These are phyloP conservation scores for Coemansia sp. DNA, from an alignment of 192 early-diverging fungal species.

Conservation along the genomic window DNA sequence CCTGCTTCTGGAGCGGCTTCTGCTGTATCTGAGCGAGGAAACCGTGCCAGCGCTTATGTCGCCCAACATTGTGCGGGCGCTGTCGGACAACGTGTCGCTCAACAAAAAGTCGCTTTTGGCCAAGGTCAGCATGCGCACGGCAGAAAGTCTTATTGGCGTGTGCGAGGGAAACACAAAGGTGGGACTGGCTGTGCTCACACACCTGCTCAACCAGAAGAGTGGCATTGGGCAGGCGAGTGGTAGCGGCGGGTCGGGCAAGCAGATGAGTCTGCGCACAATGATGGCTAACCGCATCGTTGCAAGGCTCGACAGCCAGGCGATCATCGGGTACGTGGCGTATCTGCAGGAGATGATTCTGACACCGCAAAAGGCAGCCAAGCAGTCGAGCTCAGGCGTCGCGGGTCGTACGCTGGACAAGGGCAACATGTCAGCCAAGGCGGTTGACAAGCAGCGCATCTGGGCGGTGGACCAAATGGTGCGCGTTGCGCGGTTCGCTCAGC, in stretches of 20 bases:
- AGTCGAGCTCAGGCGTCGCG: slow-evolving; percentile 24
- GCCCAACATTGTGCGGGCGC: slow-evolving; percentile 77
- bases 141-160: slow-evolving; percentile 51
- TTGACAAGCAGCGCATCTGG: slow-evolving; percentile 73
- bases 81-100: slow-evolving; percentile 84
- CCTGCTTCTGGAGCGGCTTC: slow-evolving; percentile 68
- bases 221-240: slow-evolving; percentile 58
- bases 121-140: slow-evolving; percentile 65
- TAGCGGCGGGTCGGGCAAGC: slow-evolving; percentile 36
- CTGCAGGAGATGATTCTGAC: slow-evolving; percentile 69
- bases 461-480: slow-evolving; percentile 78
- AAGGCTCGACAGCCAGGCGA: slow-evolving; percentile 66
- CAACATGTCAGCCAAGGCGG: slow-evolving; percentile 21
- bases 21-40: slow-evolving; percentile 42
- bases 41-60: slow-evolving; percentile 57
- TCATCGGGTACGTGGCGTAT: slow-evolving; percentile 72
- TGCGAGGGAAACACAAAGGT: slow-evolving; percentile 68
- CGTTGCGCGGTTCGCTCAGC: slow-evolving; percentile 69
- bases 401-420: slow-evolving; percentile 33
- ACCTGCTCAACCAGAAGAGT: slow-evolving; percentile 76
- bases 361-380: slow-evolving; percentile 29
- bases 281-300: slow-evolving; percentile 77
- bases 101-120: slow-evolving; percentile 70
- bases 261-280: slow-evolving; percentile 67
- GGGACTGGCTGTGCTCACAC: slow-evolving; percentile 75